Evolutionary conservation across 352 stramenopile genomes (phyloP), one percentile per base, ranked within the genome.

Genomic region (Peronospora belbahrii): DNA sequence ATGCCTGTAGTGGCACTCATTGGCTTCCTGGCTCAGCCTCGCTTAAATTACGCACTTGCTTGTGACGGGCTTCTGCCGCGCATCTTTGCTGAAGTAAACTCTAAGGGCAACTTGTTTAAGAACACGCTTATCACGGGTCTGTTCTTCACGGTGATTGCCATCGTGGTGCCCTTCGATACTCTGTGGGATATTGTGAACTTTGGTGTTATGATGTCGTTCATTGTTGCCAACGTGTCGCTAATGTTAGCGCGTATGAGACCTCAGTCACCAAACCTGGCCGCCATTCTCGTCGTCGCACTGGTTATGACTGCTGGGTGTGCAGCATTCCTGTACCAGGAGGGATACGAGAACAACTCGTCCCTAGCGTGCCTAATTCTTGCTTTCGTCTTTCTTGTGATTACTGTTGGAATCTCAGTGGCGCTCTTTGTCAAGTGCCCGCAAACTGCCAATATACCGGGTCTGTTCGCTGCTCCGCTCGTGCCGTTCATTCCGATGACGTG

Each of bases 1-100:
- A 91, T 98, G 62, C 94, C 94, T 2, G 71, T 98, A 1, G 94
- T 98, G 22, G 92, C 96, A 25, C 70, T 98, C 17, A 84, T 98
- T n/a, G 89, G 75, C 14, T 89, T 97, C 47, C 63, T 97, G 20
- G 89, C 93, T 23, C 94, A 98, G 53, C 92, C 91, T 13, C 81
- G 90, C 18, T 60, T 98, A 18, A 92, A 96, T 57, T 97, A 93
- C 60, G 88, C 89, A 7, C 75, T 97, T 60, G 78, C 89, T 14
- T 88, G 83, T 30, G 95, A 98, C 59, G 94, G 94, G 6, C 78
- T 98, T 6, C 65, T 97, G 42, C 93, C 94, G 27, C 51, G 59
- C 39, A 74, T 96, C 22, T 97, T 98, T 68, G 75, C 74, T 38
- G 67, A 80, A 50, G 70, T 90, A 36, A 67, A 92, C 51, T 56